These are phyloP conservation scores for Fusarium algeriense DNA, from an alignment of 2,329 filamentous ascomycete species.

Conservation along the genomic window DNA sequence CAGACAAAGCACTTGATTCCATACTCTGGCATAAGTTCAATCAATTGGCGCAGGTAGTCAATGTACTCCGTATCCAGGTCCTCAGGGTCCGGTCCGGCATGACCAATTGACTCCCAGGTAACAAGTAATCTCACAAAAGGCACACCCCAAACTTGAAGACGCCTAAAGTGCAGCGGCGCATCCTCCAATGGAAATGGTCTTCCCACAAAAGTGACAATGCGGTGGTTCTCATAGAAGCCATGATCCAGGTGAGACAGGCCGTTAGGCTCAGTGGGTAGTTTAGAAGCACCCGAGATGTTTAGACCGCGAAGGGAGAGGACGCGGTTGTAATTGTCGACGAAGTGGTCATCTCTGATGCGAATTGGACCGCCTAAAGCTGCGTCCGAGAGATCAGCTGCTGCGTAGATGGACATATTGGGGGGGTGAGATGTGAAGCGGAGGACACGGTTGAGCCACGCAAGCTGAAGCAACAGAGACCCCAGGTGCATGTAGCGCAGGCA, in stretches of 20 bases:
- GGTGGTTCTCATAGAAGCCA: constrained; percentile 56
- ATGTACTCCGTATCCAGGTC: constrained; percentile 56
- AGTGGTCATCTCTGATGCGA: constrained; percentile 47
- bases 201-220: constrained; percentile 55
- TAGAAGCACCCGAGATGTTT: constrained; percentile 57
- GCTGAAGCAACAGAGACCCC: neutral
- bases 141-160: constrained; percentile 55
- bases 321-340: constrained; percentile 54
- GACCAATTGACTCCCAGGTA: constrained; percentile 58
- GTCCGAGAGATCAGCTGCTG: constrained; percentile 53
- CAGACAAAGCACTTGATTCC: constrained; percentile 59
- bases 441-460: constrained; percentile 37
- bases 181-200: constrained; percentile 55
- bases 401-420: constrained; percentile 36
- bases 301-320: constrained; percentile 56
- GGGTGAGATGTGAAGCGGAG: constrained; percentile 20
- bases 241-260: constrained; percentile 56
- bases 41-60: constrained; percentile 52
- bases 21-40: constrained; percentile 54
- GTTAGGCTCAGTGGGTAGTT: constrained; percentile 54
- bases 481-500: neutral
- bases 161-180: constrained; percentile 55
- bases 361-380: constrained; percentile 52
- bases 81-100: constrained; percentile 49
- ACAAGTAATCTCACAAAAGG: constrained; percentile 56